Evolutionary conservation across 1,139 yeast genomes (phyloP), one percentile per base, ranked within the genome.

Genomic region (Yamadazyma triangularis): DNA sequence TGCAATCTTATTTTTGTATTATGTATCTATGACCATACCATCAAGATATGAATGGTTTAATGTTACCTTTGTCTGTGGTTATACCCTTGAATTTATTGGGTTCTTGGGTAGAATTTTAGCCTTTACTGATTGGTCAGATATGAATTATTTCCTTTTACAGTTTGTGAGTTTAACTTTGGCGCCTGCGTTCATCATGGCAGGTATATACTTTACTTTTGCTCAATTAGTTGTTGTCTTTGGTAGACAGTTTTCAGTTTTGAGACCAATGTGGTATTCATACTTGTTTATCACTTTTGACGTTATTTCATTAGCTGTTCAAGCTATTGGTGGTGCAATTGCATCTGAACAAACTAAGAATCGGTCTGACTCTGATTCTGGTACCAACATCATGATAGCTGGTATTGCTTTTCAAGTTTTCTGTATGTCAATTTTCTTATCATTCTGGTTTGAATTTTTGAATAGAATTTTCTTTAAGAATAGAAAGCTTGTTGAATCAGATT

Each of bases 31-130:
- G 51, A 26, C 51, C 20, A 26, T 32, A 4, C 42, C 41, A 40
- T 56, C 61, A 18, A 45, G 55, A 31, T 56, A 56, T 32, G 47
- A 42, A 33, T 59, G 60, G 57, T 58, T 47, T 34, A 56, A 58
- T 38, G 36, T 56, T 22, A 47, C 60, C 2, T 56, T 58, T 33
- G 45, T 54, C 32, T 49, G 57, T 36, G 62, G 62, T 3, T 53
- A 41, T 32, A 47, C 50, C 2, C 43, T 57, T 16, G 60, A 57
- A 40, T 63, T 79, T 31, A 53, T 73, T 9, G 96, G 96, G 3
- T 88, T 83, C 48, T 55, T 76, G 30, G 89, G 86, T 4, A 64
- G 96, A 39, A 51, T 60, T 3, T 42, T 62, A 25, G 57, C 77
- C 10, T 55, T 74, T 30, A 56, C 65, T 31, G 58, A 61, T 38